Evolutionary conservation across 352 stramenopile genomes (phyloP), one percentile per base, ranked within the genome.

Genomic region (Pythium aquatile): DNA sequence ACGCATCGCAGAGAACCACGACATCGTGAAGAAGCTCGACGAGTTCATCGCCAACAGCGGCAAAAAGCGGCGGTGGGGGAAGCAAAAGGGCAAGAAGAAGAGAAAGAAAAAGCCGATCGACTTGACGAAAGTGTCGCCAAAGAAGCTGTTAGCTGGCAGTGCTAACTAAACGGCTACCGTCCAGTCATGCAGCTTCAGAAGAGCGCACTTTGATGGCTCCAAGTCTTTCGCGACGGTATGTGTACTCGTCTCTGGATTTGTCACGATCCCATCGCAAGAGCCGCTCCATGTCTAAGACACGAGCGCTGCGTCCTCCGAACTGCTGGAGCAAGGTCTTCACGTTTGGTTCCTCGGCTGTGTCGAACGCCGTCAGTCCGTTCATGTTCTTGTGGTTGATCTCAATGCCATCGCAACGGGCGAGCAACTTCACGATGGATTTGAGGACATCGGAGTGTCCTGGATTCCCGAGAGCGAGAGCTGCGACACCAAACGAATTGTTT

Each of bases 341-440:
- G 10, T 73, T 60, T 3, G 65, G 33, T 10, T 74, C 76, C 55
- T 87, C 76, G 2, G 80, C 78, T 4, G 82, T 69, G 46, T 93
- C 81, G 28, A 78, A 77, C 1, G 81, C 70, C 4, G 80, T 88
- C 47, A 90, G 79, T 1, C 81, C 81, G 53, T 78, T 69, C 64
- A 80, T 80, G 70, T 90, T 91, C 52, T 85, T 89, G 72, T 89
- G 80, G 58, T 90, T 85, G 54, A 93, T 74, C 40, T 91, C 80
- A 29, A 82, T 73, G 13, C 35, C 53, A 0, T 77, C 72, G 14
- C 52, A 58, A 0, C 68, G 66, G 5, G 75, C 55, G 49, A 76
- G 47, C 1, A 74, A 40, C 51, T 73, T 73, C 37, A 79, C 32
- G 24, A 75, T 72, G 24, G 67, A 62, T 44, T 83, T 68, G 16